Percentiles rank a stretch among this genome's conserved stretches.
phyloP scores from a whole-genome alignment of 1,284 basidiomycete species.

The Wolfiporia cocos region DNA sequence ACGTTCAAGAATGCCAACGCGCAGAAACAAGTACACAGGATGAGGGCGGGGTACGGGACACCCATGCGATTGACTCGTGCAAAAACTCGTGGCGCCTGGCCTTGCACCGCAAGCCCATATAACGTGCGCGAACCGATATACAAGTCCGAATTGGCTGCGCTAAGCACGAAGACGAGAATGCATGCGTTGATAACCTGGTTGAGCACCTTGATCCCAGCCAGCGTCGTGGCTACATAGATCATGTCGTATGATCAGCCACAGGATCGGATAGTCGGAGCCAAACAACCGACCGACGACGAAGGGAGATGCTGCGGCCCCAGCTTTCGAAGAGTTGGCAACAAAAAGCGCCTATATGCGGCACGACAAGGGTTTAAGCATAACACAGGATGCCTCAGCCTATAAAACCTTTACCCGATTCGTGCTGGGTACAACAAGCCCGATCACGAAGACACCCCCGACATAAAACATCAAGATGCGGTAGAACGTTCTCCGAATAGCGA shows the following conservation, averaged over 20 bases:
- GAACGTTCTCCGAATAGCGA: constrained; percentile 48
- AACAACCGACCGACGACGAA: constrained; percentile 62
- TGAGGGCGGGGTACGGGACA: constrained; percentile 31
- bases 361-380: too few relatives aligned
- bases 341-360: constrained; percentile 44
- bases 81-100: constrained; percentile 63
- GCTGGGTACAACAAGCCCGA: constrained; percentile 52
- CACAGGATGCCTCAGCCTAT: too few relatives aligned
- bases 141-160: constrained; percentile 62
- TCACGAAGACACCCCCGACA: constrained; percentile 60
- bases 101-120: constrained; percentile 62
- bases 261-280: constrained; percentile 23
- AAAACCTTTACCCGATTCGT: constrained; percentile 21
- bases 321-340: constrained; percentile 50
- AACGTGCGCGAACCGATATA: constrained; percentile 63
- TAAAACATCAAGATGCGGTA: constrained; percentile 69
- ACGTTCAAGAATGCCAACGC: constrained; percentile 60
- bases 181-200: constrained; percentile 71
- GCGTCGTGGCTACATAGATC: constrained; percentile 36
- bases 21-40: constrained; percentile 55
- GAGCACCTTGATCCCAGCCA: constrained; percentile 51
- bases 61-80: constrained; percentile 36
- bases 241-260: constrained; percentile 3
- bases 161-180: constrained; percentile 70
- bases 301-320: constrained; percentile 68